Evolutionary conservation across 345 rosid genomes (phyloP).

Genomic region (Nasturtium officinale): DNA sequence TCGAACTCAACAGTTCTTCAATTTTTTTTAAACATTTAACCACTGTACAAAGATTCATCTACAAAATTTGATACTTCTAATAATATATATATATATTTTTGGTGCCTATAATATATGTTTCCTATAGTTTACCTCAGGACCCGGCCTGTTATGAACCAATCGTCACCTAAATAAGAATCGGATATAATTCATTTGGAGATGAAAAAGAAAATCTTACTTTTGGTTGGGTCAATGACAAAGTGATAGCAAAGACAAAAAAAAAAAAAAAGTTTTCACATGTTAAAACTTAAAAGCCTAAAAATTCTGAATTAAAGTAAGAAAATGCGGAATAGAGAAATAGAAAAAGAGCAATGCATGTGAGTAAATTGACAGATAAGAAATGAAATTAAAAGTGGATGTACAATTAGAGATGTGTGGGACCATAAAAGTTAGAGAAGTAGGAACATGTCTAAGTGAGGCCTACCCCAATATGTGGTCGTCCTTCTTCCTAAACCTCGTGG

Average conservation of each 20-base stretch:
- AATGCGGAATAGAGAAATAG: conserved; percentile 16
- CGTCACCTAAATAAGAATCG: not conserved
- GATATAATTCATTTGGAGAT: conserved; percentile 3
- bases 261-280: conserved; percentile 20
- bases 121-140: no score
- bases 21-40: no score
- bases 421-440: conserved; percentile 27
- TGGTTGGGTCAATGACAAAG: conserved; percentile 9
- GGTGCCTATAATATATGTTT: no score
- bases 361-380: conserved; percentile 40
- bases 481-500: conserved; percentile 27
- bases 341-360: conserved; percentile 35
- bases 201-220: not conserved
- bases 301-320: conserved; percentile 35
- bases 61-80: no score
- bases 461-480: conserved; percentile 36
- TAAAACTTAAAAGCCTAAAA: conserved; percentile 37
- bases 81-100: no score
- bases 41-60: no score
- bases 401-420: conserved; percentile 34
- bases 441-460: conserved; percentile 40
- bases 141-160: no score
- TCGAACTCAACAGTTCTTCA: no score
- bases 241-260: not conserved
- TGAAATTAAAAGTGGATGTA: conserved; percentile 35